Percentiles rank a stretch among this genome's conserved stretches.
These are phyloP conservation scores for Porcisia hertigi DNA, from an alignment of 208 protist genomes.

Conservation along the genomic window DNA sequence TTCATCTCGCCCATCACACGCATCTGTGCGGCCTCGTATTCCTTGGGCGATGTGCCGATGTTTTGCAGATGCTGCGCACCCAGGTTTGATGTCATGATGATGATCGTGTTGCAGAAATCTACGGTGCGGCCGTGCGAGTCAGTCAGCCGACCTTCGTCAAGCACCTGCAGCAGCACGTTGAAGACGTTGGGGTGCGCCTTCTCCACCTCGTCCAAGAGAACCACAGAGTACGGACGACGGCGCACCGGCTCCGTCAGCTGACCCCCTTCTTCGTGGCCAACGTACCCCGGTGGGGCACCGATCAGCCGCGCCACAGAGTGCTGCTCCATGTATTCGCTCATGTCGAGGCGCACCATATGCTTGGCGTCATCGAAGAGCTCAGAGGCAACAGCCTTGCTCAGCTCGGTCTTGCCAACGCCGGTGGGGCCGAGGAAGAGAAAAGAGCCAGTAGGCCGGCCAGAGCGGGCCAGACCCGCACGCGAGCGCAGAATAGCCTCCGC, in stretches of 20 bases:
- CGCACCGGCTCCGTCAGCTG: constrained; percentile 98
- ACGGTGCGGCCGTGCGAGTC: constrained; percentile 96
- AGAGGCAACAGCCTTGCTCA: constrained; percentile 95
- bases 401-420: constrained; percentile 96
- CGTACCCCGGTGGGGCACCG: constrained; percentile 98
- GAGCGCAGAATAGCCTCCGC: constrained; percentile 96
- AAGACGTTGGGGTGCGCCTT: constrained; percentile 98
- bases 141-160: constrained; percentile 98
- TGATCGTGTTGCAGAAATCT: constrained; percentile 98
- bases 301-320: constrained; percentile 97
- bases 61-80: constrained; percentile 85
- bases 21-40: constrained; percentile 50
- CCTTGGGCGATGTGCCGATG: constrained; percentile 41
- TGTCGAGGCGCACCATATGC: constrained; percentile 98
- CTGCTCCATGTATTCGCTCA: constrained; percentile 99
- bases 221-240: constrained; percentile 96
- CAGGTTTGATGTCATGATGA: constrained; percentile 98
- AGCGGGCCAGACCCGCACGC: constrained; percentile 90
- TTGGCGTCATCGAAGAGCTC: constrained; percentile 98
- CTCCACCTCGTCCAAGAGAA: constrained; percentile 99
- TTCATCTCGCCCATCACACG: constrained; percentile 91
- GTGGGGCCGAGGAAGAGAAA: constrained; percentile 98
- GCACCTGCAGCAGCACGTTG: constrained; percentile 98
- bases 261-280: constrained; percentile 98
- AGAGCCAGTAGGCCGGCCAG: constrained; percentile 91